Evolutionary conservation across 148 eudicot genomes (phyloP), one percentile per base, ranked within the genome.

Genomic region (Rhododendron henanense): DNA sequence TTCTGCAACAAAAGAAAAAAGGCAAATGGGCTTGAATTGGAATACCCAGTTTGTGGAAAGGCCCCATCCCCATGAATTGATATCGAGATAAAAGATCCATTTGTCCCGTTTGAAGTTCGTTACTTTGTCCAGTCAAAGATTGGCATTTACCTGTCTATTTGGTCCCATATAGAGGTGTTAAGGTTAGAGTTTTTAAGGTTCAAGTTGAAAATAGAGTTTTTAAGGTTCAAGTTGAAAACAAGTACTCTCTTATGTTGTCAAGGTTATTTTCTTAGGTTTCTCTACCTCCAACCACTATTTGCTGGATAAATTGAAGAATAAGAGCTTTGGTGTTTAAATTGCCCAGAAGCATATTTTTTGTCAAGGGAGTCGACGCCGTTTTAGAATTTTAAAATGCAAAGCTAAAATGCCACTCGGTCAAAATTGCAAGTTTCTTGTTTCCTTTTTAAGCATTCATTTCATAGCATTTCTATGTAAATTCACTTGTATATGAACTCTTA

Each of bases 271-370:
- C 21, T 41, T n/a, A 8, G 25, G 31, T n/a, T 25, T 78, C 33
- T 78, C 57, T 78, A 3, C 25, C 81, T 78, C 53, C 53, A 78
- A 73, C 16, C 19, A 73, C 33, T 33, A 73, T 4, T 73, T 33
- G 7, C 9, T 13, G 77, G 41, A 6, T 33, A 73, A 73, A 33
- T 33, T 39, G 79, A 76, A 39, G 45, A 76, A 18, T 3, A 76
- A 35, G 8, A 76, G 15, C 1, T 80, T 80, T 53, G 63, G 59
- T 31, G 8, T 2, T 81, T 7, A 55, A 78, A 78, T n/a, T 79
- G 71, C 50, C 74, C 59, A 15, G n/a, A 85, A 53, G 44, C 13
- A 19, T 83, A 81, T 41, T 33, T 50, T 86, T 80, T 69, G 63
- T 41, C 65, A 71, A 69, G 23, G 28, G 9, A 9, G 67, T 76